phyloP scores from a whole-genome alignment of 2,329 filamentous ascomycete species.

The Hirsutella rhossiliensis region DNA sequence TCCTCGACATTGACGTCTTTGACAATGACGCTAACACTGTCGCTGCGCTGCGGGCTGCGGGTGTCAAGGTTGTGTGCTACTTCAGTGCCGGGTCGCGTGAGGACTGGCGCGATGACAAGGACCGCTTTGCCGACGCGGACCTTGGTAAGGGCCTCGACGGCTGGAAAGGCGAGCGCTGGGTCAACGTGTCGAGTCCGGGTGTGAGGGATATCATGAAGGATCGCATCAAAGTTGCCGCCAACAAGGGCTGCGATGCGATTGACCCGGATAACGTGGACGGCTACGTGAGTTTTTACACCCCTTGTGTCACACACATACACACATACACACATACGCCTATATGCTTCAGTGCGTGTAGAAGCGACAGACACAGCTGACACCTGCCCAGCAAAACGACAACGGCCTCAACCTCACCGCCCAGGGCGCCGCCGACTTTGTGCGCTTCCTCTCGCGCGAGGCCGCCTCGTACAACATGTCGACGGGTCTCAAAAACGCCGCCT shows the following conservation, averaged over 20 bases:
- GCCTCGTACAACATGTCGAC: conserved; percentile 42
- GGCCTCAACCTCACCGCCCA: conserved; percentile 44
- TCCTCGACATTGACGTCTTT: conserved; percentile 40
- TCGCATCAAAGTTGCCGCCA: conserved; percentile 44
- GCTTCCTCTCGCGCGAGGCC: conserved; percentile 46
- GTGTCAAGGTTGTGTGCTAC: conserved; percentile 59
- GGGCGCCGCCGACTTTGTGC: conserved; percentile 46
- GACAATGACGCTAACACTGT: conserved; percentile 34
- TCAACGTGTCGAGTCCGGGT: conserved; percentile 42
- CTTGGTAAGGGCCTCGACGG: conserved; percentile 46
- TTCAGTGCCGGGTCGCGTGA: conserved; percentile 63
- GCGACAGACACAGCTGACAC: neutral
- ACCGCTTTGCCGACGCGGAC: conserved; percentile 40
- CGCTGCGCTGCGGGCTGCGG: conserved; percentile 42
- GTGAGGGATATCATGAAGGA: conserved; percentile 53
- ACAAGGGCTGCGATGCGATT: conserved; percentile 55
- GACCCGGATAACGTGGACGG: conserved; percentile 63
- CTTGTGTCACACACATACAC: too few species aligned
- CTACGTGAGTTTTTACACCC: conserved; percentile 26
- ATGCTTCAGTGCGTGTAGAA: neutral
- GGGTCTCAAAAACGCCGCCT: conserved; percentile 57
- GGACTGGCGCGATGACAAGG: conserved; percentile 45
- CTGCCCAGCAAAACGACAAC: conserved; percentile 40
- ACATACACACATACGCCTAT: too few species aligned
- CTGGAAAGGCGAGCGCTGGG: conserved; percentile 58